These are phyloP conservation scores for Globisporangium uncinulatum DNA, from an alignment of 352 stramenopile species.

Conservation along the genomic window DNA sequence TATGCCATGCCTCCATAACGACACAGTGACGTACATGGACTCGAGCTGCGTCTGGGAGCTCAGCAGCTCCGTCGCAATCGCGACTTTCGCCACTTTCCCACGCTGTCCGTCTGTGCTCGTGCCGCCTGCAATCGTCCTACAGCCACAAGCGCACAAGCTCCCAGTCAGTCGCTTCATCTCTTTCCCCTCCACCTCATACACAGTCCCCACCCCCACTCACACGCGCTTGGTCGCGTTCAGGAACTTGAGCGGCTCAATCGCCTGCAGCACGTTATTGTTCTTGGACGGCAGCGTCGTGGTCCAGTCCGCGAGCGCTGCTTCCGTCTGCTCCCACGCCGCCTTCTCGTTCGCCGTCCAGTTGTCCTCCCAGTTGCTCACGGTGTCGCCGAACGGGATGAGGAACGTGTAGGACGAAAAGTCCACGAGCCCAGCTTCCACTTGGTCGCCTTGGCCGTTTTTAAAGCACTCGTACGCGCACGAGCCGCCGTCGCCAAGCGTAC, in stretches of 20 bases:
- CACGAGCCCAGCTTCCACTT: slow-evolving; percentile 33
- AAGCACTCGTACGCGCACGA: slow-evolving; percentile 52
- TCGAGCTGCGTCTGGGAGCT: slow-evolving; percentile 26
- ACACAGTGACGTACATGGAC: slow-evolving; percentile 27
- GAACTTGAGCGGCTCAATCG: slow-evolving; percentile 30
- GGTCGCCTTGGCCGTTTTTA: slow-evolving; percentile 30
- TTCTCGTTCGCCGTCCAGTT: slow-evolving; percentile 26
- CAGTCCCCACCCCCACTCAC: slow-evolving; percentile 12
- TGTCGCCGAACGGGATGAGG: slow-evolving; percentile 46
- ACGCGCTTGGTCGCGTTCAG: slow-evolving; percentile 19
- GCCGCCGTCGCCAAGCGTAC: slow-evolving; percentile 15
- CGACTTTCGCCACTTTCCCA: slow-evolving; percentile 36
- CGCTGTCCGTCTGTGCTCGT: slow-evolving; percentile 34
- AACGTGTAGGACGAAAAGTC: slow-evolving; percentile 48
- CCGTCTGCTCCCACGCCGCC: slow-evolving; percentile 15
- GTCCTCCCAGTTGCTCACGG: slow-evolving; percentile 35
- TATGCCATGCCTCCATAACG: no score
- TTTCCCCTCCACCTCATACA: background rate
- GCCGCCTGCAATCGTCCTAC: slow-evolving; percentile 43
- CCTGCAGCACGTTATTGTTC: slow-evolving; percentile 26
- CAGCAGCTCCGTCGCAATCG: slow-evolving; percentile 28
- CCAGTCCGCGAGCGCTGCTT: slow-evolving; percentile 14
- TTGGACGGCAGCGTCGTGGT: slow-evolving; percentile 25
- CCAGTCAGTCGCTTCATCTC: background rate
- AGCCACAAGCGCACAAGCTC: background rate